Percentiles rank a stretch among this genome's conserved stretches.
Conservation (phyloP, 345 rosid species). For the Eucalyptus melliodora region DNA sequence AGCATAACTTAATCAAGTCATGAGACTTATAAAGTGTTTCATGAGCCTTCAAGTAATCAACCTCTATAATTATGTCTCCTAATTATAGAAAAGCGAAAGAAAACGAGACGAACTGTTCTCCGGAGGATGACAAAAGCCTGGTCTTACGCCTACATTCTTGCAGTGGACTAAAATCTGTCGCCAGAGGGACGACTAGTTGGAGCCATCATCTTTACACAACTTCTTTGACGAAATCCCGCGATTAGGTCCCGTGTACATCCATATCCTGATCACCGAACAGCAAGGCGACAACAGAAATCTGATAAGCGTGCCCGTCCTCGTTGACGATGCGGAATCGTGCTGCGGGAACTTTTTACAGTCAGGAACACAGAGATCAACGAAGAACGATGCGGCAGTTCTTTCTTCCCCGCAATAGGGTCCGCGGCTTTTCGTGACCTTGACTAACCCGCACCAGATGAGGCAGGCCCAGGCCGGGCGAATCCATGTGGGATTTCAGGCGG, state of each 20-base stretch:
- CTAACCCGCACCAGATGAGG: background rate
- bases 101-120: background rate
- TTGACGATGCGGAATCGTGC: background rate
- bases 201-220: background rate
- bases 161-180: background rate
- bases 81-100: background rate
- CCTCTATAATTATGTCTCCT: background rate
- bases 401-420: background rate
- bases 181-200: background rate
- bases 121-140: background rate
- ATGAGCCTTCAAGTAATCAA: background rate
- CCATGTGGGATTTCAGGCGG: background rate
- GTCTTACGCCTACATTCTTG: background rate
- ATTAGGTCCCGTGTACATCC: background rate
- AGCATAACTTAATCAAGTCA: background rate
- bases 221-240: background rate
- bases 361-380: background rate
- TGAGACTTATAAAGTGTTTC: background rate
- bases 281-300: background rate
- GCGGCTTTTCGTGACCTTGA: background rate
- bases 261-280: background rate
- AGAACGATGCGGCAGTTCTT: background rate
- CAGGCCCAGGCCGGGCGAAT: background rate
- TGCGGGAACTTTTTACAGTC: background rate
- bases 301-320: background rate